phyloP scores from a whole-genome alignment of 108 stramenopile genomes.

The Pseudonitzschia multistriata region DNA sequence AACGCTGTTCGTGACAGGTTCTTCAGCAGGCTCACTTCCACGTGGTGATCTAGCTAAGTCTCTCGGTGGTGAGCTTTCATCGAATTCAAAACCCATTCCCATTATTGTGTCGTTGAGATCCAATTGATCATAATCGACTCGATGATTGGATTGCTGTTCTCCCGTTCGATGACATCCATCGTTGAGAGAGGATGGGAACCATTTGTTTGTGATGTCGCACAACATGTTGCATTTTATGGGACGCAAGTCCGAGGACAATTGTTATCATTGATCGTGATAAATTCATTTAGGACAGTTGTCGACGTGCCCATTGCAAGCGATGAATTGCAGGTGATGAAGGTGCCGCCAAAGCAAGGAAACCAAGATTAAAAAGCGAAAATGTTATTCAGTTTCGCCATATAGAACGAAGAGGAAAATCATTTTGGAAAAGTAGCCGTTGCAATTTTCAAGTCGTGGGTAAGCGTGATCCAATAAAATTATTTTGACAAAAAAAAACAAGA shows the following conservation, averaged over 20 bases:
- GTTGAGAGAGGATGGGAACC: neutral
- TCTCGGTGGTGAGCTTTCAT: conserved; percentile 20
- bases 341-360: neutral
- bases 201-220: conserved; percentile 8
- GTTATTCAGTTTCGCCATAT: neutral
- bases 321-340: neutral
- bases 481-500: neutral
- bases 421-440: conserved; percentile 40
- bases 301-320: neutral
- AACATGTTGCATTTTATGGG: neutral
- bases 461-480: neutral
- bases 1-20: conserved; percentile 2
- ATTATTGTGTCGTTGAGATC: conserved; percentile 24
- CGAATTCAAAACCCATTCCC: conserved; percentile 24
- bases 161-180: neutral
- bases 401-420: conserved; percentile 3
- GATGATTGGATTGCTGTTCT: conserved; percentile 11
- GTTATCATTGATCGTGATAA: neutral
- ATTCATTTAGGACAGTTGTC: neutral
- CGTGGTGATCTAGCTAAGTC: conserved; percentile 4
- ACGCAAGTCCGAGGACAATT: neutral
- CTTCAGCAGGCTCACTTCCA: neutral
- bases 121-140: conserved; percentile 29
- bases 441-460: conserved; percentile 31
- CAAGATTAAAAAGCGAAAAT: neutral